Evolutionary conservation across 805 yeast genomes (phyloP), one percentile per base, ranked within the genome.

Genomic region (Candida vartiovaarae): DNA sequence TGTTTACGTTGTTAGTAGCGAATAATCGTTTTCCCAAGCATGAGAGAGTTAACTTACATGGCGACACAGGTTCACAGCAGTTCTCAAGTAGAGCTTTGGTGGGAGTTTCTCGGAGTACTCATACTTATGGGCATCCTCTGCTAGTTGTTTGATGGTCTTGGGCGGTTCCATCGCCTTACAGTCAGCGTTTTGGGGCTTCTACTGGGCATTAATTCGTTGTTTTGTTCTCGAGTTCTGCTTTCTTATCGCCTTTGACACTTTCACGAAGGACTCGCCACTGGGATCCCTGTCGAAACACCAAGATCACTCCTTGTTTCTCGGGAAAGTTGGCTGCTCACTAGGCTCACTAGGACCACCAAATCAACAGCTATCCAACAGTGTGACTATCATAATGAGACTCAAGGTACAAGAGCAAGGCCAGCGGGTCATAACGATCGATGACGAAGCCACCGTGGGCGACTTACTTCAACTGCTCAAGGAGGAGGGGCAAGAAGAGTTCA

Each of bases 31-130:
- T 7, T 28, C 9, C 9, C 9, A 7, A 15, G 24, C 11, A 20
- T 11, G 35, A 24, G 25, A 31, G 5, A 30, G 30, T 10, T 9
- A 44, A 57, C 53, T 34, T 48, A 53, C 78, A 63, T 57, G 81
- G 57, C 64, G 68, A 49, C 63, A 62, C 52, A 72, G 64, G 15
- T 70, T 71, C 37, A 62, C 67, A 41, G 74, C 78, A 39, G 81
- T 72, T 44, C 80, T 71, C 29, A 81, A 53, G 72, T 86, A 81
- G 24, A 74, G 60, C 37, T 66, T 66, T 41, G 80, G 56, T 1
- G 84, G 76, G 11, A 78, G 70, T 1, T 58, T 49, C 3, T 70
- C 57, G 33, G 79, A 73, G 60, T 74, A 83, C 43, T 69, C 75
- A 57, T 80, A 82, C 45, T 68, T 64, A 45, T 62, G 62, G 4